phyloP scores from a whole-genome alignment of 306 rosid species.

The Gynostemma pentaphyllum region DNA sequence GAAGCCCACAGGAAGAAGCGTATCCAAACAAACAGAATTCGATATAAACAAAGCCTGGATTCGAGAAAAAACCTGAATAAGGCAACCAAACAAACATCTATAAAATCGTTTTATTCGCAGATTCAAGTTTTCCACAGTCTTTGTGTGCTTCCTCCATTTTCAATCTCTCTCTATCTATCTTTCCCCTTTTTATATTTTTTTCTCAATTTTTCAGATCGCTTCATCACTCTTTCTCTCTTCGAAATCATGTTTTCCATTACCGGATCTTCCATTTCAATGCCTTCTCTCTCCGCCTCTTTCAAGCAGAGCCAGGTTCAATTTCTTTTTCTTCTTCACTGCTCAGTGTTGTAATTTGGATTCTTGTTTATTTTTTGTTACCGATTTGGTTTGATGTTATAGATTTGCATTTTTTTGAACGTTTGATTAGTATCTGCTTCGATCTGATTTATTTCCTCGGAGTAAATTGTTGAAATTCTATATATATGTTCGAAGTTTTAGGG shows the following conservation, averaged over 20 bases:
- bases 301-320: neutral
- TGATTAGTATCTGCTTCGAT: neutral
- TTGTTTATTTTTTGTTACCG: neutral
- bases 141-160: neutral
- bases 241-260: neutral
- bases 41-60: slow-evolving; percentile 5
- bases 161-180: neutral
- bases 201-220: too few species aligned
- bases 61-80: neutral
- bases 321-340: neutral
- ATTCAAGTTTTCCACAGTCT: slow-evolving; percentile 7
- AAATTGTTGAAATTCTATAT: neutral
- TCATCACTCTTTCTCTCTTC: neutral
- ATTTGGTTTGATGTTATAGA: neutral
- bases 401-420: neutral
- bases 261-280: slow-evolving; percentile 5
- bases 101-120: neutral
- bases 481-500: neutral
- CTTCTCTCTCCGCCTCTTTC: neutral
- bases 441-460: neutral
- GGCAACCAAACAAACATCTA: neutral
- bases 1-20: neutral
- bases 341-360: neutral
- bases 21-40: slow-evolving; percentile 10
- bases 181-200: too few species aligned